Base-by-base conservation (phyloP, 306 rosid genomes). In the Lathyrus tuberosus region DNA sequence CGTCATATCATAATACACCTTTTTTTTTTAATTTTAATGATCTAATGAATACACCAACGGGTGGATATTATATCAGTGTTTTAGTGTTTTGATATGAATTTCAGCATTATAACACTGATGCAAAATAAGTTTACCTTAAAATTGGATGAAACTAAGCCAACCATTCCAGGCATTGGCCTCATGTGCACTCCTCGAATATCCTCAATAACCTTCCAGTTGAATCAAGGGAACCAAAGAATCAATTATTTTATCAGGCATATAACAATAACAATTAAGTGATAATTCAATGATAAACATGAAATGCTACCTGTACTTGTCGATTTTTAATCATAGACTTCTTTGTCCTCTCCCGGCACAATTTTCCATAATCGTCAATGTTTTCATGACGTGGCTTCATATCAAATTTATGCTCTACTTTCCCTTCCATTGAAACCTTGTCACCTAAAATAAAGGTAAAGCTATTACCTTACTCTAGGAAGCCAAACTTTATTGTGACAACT, bases 91-190 rank as follows among this genome's bases (percentile, higher is more conserved):
- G n/a, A 49, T 68, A 60, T 17, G 47, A 46, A 62, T 33, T 61
- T 57, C 31, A 8, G 16, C 14, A 16, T 33, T 9, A 51, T 33
- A 53, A 4, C 41, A 68, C 37, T 48, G 58, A 53, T 1, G 61
- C 16, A 69, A 64, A 59, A 71, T 51, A 28, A 6, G 52, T 86
- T n/a, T n/a, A 94, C 98, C 98, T 94, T 94, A 59, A 96, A 83
- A 71, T 80, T 87, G 59, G 96, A 78, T 49, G 97, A 84, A 76
- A 85, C 71, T 77, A 94, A 84, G 76, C 97, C 98, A 69, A 91
- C 42, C 96, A 91, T 94, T 74, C 97, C 97, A 22, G 97, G 99
- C 96, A 94, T 89, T 59, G 99, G 99, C 87, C 97, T 85, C 99
- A 94, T 94, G 78, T 85, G 91, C 35, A 84, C 83, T 71, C 99